Evolutionary conservation across 139 green algal species (phyloP).

Genomic region (Picochlorum sp.): DNA sequence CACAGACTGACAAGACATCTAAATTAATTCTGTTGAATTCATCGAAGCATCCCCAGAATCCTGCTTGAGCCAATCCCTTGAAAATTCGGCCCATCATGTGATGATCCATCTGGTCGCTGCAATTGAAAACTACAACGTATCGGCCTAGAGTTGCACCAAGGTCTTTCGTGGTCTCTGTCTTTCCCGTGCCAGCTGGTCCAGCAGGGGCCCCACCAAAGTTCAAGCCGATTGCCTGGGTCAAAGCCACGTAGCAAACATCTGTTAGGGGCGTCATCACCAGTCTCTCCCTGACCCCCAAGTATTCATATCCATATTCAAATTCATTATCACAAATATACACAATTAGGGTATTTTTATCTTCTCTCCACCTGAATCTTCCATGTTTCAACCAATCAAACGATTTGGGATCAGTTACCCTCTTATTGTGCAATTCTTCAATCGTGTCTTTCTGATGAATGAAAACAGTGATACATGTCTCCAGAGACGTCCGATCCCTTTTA

Average conservation of each 20-base stretch:
- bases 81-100: conserved; percentile 97
- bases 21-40: conserved; percentile 99
- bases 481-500: conserved; percentile 75
- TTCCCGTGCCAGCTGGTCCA: conserved; percentile 86
- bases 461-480: conserved; percentile 96
- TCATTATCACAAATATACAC: conserved; percentile 95
- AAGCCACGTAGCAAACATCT: conserved; percentile 93
- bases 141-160: conserved; percentile 91
- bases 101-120: conserved; percentile 94
- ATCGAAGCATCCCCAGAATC: conserved; percentile 95
- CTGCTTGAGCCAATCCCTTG: conserved; percentile 87
- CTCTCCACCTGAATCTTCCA: conserved; percentile 87
- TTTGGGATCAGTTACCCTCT: conserved; percentile 88
- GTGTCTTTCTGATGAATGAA: conserved; percentile 95
- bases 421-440: conserved; percentile 78
- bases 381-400: conserved; percentile 99
- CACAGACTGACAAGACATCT: conserved; percentile 91
- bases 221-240: conserved; percentile 91
- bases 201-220: conserved; percentile 89
- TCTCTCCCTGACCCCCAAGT: conserved; percentile 89
- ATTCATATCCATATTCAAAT: conserved; percentile 96
- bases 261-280: conserved; percentile 94
- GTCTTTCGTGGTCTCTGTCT: conserved; percentile 97
- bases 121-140: conserved; percentile 98
- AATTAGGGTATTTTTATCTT: conserved; percentile 85